Evolutionary conservation across 164 flowering plant species (phyloP), one percentile per base, ranked within the genome.

Genomic region (Umbellularia californica): DNA sequence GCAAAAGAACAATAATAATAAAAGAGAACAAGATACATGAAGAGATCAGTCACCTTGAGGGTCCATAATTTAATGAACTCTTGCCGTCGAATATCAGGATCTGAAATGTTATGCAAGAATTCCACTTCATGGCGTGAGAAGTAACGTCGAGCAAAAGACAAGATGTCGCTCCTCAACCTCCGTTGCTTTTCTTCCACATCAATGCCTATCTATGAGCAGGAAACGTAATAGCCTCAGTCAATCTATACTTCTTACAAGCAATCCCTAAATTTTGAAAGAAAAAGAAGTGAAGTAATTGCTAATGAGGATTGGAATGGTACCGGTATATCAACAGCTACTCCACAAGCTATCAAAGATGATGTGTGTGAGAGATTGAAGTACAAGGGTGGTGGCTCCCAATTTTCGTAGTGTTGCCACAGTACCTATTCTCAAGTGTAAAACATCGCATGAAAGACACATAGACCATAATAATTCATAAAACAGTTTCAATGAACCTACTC

Each of bases 281-380:
- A 12, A 7, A 22, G 1, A 71, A 9, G 24, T 14, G 64, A 71
- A 68, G 55, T 50, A 70, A 15, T 62, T 20, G 28, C n/a, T 41
- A 71, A 74, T 71, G 75, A 68, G 77, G 73, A 74, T 24, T 25
- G 30, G 69, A 73, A 25, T 70, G 70, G 79, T 81, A 85, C 98
- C 2, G 84, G 90, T 69, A 85, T 79, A 81, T 83, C 79, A n/a
- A 79, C n/a, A 23, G 95, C 86, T 79, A 95, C 90, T 33, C 96
- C 99, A 88, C 99, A 95, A n/a, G 93, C 98, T 81, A 95, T 85
- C 82, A 95, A 75, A 47, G 98, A 90, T 71, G 95, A 85, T 50
- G 99, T 88, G 81, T 95, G 99, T 5, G 98, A 93, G 50, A 95
- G 70, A 73, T 95, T 95, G 84, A 95, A 95, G 71, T 91, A 92